Base-by-base conservation (phyloP, 495 filamentous ascomycete genomes). In the Lepraria neglecta region DNA sequence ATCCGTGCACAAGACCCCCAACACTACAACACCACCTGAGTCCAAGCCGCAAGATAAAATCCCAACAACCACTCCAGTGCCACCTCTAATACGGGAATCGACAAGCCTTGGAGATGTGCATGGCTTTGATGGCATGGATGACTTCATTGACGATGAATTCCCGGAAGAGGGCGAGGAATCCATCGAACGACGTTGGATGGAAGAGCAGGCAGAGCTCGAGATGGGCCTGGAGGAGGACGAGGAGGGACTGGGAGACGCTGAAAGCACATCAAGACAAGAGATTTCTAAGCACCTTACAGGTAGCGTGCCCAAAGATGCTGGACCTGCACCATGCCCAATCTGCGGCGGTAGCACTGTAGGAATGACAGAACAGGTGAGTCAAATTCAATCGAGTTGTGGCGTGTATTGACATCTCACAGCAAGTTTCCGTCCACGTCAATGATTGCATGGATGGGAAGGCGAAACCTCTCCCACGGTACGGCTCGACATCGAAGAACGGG, bases 361-460 rank as follows among this genome's bases (percentile, higher is more conserved):
- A 3, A 68, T 88, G 43, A 80, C 70, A 38, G 78, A 88, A 53
- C 77, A 79, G 55, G 79, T 84, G 71, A 75, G 71, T 69, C 51
- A 3, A 15, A 3, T 27, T 10, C 28, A 28, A 35, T 30, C 53
- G n/a, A 51, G 12, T 14, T 31, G 35, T 45, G 14, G 38, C 12
- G 27, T 4, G 3, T 42, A 9, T 64, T 74, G 17, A 73, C 59
- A 17, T 42, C 5, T 75, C 28, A 74, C 72, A 75, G 77, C 83
- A 79, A 38, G 74, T 76, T 21, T 80, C 81, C 10, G 64, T 79
- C 7, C 94, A 99, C 71, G 94, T 97, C 60, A 99, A 99, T 70
- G 81, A 84, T 43, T 99, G 94, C 74, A 76, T 99, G 14, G 94
- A 99, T 73, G 90, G 90, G 0, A 87, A 86, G 56, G 78, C 84